These are phyloP conservation scores for Metschnikowia koreensis DNA, from an alignment of 805 yeast species.

Conservation along the genomic window DNA sequence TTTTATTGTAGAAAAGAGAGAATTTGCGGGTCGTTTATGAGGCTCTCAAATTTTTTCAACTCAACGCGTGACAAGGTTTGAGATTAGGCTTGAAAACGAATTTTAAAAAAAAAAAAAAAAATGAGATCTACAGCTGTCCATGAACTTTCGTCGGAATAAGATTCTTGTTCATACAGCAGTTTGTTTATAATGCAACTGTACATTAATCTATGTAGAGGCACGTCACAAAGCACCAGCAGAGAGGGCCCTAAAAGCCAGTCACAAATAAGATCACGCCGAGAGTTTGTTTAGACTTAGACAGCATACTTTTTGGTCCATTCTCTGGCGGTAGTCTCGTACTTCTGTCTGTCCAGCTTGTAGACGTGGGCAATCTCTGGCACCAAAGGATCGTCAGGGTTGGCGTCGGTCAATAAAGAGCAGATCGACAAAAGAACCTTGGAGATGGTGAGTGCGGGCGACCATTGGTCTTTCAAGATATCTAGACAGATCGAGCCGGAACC, in stretches of 20 bases:
- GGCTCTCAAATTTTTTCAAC: too few species aligned
- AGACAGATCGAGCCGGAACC: slow-evolving; percentile 94
- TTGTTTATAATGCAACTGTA: slow-evolving; percentile 14
- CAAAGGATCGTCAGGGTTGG: slow-evolving; percentile 98
- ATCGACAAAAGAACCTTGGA: slow-evolving; percentile 93
- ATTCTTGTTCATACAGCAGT: too few species aligned
- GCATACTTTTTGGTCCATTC: slow-evolving; percentile 99
- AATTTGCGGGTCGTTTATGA: too few species aligned
- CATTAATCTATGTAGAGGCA: slow-evolving; percentile 18
- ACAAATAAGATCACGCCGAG: neutral
- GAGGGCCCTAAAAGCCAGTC: neutral
- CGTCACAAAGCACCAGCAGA: slow-evolving; percentile 1
- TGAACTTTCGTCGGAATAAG: too few species aligned
- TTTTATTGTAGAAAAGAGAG: too few species aligned
- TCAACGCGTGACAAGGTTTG: too few species aligned
- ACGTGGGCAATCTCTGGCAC: slow-evolving; percentile 98
- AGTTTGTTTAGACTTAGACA: slow-evolving; percentile 43
- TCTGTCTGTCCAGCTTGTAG: slow-evolving; percentile 89
- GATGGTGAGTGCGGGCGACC: slow-evolving; percentile 98
- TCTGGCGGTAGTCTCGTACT: slow-evolving; percentile 94
- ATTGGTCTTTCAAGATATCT: slow-evolving; percentile 94
- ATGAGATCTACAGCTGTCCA: too few species aligned
- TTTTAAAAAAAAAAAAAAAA: too few species aligned
- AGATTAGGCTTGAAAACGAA: too few species aligned
- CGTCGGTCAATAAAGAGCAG: slow-evolving; percentile 94